These are phyloP conservation scores for Daucus carota DNA, from an alignment of 129 eudicot genomes.

Conservation along the genomic window DH1_v3.0 NC_030386.2:25117501-25118000, in stretches of 20 bases:
- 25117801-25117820: slow-evolving; percentile 79
- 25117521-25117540: neutral
- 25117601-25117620: slow-evolving; percentile 66
- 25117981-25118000: neutral
- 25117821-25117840: slow-evolving; percentile 41
- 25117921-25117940: neutral
- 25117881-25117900: neutral
- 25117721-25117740: slow-evolving; percentile 71
- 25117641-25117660: neutral
- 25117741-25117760: slow-evolving; percentile 36
- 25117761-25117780: slow-evolving; percentile 78
- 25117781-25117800: slow-evolving; percentile 60
- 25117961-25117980: neutral
- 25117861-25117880: neutral
- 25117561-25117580: slow-evolving; percentile 80
- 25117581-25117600: slow-evolving; percentile 86
- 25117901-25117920: neutral
- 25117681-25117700: no score
- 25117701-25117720: slow-evolving; percentile 8
- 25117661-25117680: neutral
- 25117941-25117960: neutral
- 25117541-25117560: slow-evolving; percentile 41
- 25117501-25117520: neutral
- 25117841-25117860: slow-evolving; percentile 18
- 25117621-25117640: slow-evolving; percentile 65